Base-by-base conservation (phyloP, 805 yeast species). In the Starmerella geochares region DNA sequence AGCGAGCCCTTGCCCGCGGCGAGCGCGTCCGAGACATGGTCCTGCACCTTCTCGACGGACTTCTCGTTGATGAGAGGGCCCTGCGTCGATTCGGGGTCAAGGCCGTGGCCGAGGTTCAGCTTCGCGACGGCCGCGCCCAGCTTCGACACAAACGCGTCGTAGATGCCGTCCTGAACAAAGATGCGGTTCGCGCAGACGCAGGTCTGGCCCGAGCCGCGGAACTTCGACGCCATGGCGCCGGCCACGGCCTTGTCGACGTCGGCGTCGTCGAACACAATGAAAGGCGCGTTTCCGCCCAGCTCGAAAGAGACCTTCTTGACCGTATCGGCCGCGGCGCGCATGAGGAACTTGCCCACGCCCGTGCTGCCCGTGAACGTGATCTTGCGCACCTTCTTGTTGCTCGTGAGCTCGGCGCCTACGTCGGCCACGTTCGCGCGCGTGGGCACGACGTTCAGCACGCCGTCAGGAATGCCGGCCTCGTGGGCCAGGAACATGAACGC, bases 361-460 rank as follows among this genome's bases (percentile, higher is more conserved):
- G 92, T 83, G 27, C 87, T 81, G 9, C 92, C 92, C 10, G 92
- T 83, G 67, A 83, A 83, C 3, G 87, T 79, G 45, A 83, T 72
- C 62, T 83, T 83, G 60, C 74, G 73, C 53, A 83, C 71, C n/a
- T 62, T 56, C 4, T 74, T 74, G 46, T 77, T 73, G 60, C 74
- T 76, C 59, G 81, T 76, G 50, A 83, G 64, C 52, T 76, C 68
- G 50, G 70, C 65, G 3, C 90, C 92, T 17, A 77, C 74, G 7
- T 58, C 66, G 32, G 58, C 52, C 25, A 60, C 49, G 52, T 64
- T 54, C 19, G 52, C 39, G 27, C 65, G 62, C 9, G 83, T 72
- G 20, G 72, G 65, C 4, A 82, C 67, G 27, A 83, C 71, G 61
- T 83, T 83, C 47, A 82, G 64, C 3, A 77, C 80, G 40, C 92